Conservation (phyloP, 2,329 filamentous ascomycete genomes). For the Calonectria fujianensis region DNA sequence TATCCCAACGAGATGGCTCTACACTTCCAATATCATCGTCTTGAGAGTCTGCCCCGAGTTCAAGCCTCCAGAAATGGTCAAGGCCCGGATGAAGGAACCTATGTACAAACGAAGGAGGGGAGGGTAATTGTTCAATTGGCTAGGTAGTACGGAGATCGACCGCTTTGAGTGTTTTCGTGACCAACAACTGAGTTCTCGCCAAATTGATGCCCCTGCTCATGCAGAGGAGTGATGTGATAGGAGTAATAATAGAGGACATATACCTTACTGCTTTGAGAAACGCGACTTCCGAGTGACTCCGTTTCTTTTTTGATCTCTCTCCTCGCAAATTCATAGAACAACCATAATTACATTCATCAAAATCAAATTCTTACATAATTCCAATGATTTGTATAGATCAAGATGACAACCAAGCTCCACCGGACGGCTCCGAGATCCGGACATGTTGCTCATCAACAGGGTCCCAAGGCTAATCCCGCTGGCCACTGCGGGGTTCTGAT, state of each 20-base stretch:
- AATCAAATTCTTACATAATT: not conserved
- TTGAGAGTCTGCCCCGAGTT: not conserved
- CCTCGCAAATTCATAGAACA: not conserved
- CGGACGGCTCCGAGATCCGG: constrained; percentile 2
- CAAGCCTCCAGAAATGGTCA: constrained; percentile 2
- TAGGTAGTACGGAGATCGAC: constrained; percentile 17
- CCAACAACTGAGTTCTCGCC: constrained; percentile 22
- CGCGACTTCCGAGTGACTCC: constrained; percentile 23
- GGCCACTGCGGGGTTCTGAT: constrained; percentile 19
- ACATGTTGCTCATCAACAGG: not conserved
- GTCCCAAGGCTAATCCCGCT: not conserved
- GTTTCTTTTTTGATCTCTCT: not conserved
- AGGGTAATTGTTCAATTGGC: constrained; percentile 16
- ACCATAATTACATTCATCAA: not conserved
- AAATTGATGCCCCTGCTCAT: constrained; percentile 2
- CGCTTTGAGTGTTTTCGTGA: constrained; percentile 31
- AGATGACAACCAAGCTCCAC: not conserved
- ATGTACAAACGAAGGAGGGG: constrained; percentile 28
- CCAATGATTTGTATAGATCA: not conserved
- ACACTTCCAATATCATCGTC: not conserved
- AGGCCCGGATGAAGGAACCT: constrained; percentile 23
- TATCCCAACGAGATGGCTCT: not conserved
- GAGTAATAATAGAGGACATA: constrained; percentile 11
- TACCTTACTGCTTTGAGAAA: constrained; percentile 21
- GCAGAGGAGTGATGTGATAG: constrained; percentile 18